Evolutionary conservation across 106 monocot genomes (phyloP), one percentile per base, ranked within the genome.

Genomic region (Vanilla planifolia): DNA sequence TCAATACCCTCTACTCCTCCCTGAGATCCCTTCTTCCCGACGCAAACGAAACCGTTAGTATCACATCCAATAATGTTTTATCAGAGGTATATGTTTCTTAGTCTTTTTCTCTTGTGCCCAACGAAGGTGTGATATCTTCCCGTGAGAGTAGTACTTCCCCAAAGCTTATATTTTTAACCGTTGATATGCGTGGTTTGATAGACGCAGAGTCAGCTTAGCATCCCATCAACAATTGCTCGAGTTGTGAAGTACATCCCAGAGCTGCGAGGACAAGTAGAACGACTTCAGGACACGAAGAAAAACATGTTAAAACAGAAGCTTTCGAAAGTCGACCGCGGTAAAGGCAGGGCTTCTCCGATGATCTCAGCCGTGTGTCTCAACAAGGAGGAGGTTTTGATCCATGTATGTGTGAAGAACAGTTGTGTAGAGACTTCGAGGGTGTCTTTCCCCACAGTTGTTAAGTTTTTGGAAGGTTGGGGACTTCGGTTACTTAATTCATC

Each of bases 201-300:
- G 2, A 33, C 43, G 33, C 72, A 89, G 91, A 82, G 82, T 71
- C 82, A 80, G 57, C 41, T 86, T 64, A 80, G 91, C 67, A 86
- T 91, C 32, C 82, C 91, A 8, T 52, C 40, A 40, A 86, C 80
- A 0, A 53, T 91, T 8, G 66, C 74, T 14, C 71, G 59, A 13
- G 77, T 80, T 0, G 37, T 86, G 41, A 77, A 82, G 43, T 91
- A 91, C 74, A 83, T 91, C 67, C 91, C 91, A 1, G 91, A 91
- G 73, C 62, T 91, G 29, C 91, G 82, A 66, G 71, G 65, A 16
- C 66, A 70, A 13, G 62, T 91, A 1, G 58, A 63, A 16, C 67
- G 47, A 15, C 56, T 86, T 8, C 24, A 7, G 16, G 22, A 66
- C 8, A 85, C 53, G 46, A 91, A 91, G 76, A 77, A 91, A 57